A percentile compares a stretch with the other conserved stretches of the same genome.
These are phyloP conservation scores for Eucommia ulmoides DNA, from an alignment of 257 asterid species.

Conservation along the genomic window DNA sequence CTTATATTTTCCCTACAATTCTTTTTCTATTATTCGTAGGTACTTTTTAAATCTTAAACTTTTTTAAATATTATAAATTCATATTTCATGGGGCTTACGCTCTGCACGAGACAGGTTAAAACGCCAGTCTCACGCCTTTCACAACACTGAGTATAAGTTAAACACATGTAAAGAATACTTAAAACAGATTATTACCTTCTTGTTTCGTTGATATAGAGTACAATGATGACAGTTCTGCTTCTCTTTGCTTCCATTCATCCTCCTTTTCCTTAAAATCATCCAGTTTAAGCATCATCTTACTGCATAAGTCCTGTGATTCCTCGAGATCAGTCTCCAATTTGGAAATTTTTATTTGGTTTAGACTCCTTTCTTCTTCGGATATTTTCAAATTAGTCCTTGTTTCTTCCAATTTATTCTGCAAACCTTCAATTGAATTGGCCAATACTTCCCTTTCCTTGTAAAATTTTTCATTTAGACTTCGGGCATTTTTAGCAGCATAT, in stretches of 20 bases:
- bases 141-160: too few species aligned
- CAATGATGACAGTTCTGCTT: slow-evolving; percentile 35
- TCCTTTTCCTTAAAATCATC: slow-evolving; percentile 41
- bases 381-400: slow-evolving; percentile 28
- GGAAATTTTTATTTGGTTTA: slow-evolving; percentile 28
- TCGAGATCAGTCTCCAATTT: slow-evolving; percentile 57
- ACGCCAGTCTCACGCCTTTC: too few species aligned
- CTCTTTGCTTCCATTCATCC: slow-evolving; percentile 36
- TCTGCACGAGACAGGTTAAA: too few species aligned
- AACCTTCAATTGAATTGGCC: slow-evolving; percentile 23
- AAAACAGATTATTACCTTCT: too few species aligned
- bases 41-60: too few species aligned
- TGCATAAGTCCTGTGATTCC: slow-evolving; percentile 27
- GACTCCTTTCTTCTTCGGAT: slow-evolving; percentile 49
- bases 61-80: too few species aligned
- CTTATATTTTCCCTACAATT: too few species aligned
- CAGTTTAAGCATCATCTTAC: slow-evolving; percentile 29
- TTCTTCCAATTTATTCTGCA: slow-evolving; percentile 43
- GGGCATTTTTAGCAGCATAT: slow-evolving; percentile 38
- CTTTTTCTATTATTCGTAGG: too few species aligned
- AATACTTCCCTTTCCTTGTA: slow-evolving; percentile 27
- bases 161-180: too few species aligned
- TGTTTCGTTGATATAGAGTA: slow-evolving; percentile 22
- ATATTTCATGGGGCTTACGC: too few species aligned
- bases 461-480: slow-evolving; percentile 30